Conservation (phyloP, 208 protist genomes). For the Trypanosoma vivax region DNA sequence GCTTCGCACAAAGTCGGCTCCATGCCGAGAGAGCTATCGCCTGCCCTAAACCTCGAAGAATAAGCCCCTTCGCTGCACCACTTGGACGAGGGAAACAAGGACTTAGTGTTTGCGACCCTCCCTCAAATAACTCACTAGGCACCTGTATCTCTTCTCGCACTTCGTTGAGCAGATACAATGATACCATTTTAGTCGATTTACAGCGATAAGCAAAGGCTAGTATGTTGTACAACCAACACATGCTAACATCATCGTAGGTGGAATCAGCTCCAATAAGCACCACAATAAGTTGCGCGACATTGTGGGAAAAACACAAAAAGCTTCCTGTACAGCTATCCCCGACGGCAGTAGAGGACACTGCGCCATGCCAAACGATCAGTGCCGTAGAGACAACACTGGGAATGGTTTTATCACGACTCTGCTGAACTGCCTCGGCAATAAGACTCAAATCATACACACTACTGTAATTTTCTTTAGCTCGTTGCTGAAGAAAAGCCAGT, state of each 20-base stretch:
- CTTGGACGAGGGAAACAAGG: not conserved
- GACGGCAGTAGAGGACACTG: not conserved
- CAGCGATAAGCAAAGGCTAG: slow-evolving; percentile 12
- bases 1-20: slow-evolving; percentile 3
- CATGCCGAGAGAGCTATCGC: slow-evolving; percentile 2
- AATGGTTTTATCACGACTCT: not conserved
- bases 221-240: slow-evolving; percentile 21
- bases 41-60: slow-evolving; percentile 6
- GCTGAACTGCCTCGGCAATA: not conserved
- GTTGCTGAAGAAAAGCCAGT: slow-evolving; percentile 2
- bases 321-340: not conserved
- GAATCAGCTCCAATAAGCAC: not conserved
- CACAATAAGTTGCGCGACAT: slow-evolving; percentile 4
- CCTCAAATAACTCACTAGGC: not conserved
- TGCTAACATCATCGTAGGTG: not conserved
- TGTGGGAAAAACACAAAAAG: slow-evolving; percentile 22
- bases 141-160: not conserved
- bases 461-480: not conserved
- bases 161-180: slow-evolving; percentile 13
- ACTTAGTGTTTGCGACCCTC: not conserved
- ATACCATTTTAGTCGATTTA: slow-evolving; percentile 1
- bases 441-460: not conserved
- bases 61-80: slow-evolving; percentile 1
- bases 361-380: slow-evolving; percentile 20
- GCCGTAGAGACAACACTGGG: slow-evolving; percentile 12